These are phyloP conservation scores for Pugionium dolabratum DNA, from an alignment of 345 rosid species.

Conservation along the genomic window DNA sequence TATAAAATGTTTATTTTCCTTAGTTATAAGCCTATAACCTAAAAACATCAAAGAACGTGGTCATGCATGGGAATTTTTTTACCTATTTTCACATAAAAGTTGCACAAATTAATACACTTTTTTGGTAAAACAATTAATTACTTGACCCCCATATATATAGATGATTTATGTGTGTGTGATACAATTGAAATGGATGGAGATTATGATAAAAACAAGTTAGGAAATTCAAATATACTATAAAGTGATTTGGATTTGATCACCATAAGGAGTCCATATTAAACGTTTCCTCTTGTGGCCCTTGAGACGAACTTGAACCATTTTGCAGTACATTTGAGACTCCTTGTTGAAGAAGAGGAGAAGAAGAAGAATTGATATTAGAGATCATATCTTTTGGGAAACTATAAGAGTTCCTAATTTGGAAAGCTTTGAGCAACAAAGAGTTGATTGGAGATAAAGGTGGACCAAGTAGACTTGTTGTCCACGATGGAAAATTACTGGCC, in stretches of 20 bases:
- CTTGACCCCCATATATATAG: conserved; percentile 11
- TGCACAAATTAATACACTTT: neutral
- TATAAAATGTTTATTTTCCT: conserved; percentile 1
- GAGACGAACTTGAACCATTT: conserved; percentile 62
- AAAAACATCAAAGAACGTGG: conserved; percentile 6
- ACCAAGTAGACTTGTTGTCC: conserved; percentile 64
- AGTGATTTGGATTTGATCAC: conserved; percentile 45
- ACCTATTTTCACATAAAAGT: conserved; percentile 16
- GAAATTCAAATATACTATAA: conserved; percentile 10
- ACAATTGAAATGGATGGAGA: conserved; percentile 23
- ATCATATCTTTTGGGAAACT: conserved; percentile 52
- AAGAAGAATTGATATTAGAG: conserved; percentile 45
- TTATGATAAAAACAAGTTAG: conserved; percentile 22
- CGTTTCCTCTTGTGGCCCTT: conserved; percentile 73
- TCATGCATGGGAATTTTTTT: conserved; percentile 22
- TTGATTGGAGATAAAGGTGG: conserved; percentile 66
- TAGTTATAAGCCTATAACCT: neutral
- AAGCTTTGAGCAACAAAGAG: conserved; percentile 80
- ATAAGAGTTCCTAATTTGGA: conserved; percentile 62
- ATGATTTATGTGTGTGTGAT: conserved; percentile 22
- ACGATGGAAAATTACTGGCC: conserved; percentile 44
- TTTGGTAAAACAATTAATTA: neutral
- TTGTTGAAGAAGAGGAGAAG: conserved; percentile 36
- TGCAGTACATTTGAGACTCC: conserved; percentile 49
- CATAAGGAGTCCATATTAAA: conserved; percentile 81